A percentile compares a stretch with the other conserved stretches of the same genome.
Conservation (phyloP, 2,329 filamentous ascomycete genomes). For the Ceratocystis eucalypticola region DNA sequence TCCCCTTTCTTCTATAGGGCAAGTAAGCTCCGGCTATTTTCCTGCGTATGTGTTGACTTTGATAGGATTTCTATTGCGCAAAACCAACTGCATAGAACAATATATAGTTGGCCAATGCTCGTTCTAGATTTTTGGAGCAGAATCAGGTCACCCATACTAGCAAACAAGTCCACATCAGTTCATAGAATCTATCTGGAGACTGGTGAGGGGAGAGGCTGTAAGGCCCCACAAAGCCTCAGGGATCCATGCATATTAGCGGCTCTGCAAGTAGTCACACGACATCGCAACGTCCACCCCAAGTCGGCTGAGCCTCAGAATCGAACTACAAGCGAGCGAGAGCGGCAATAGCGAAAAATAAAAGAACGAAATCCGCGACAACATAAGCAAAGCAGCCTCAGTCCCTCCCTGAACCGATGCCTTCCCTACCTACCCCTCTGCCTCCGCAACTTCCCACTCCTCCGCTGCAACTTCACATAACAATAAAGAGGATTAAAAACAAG, state of each 20-base stretch:
- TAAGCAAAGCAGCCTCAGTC: neutral
- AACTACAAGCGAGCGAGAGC: too few species aligned
- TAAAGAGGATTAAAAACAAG: neutral
- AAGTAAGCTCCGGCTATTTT: neutral
- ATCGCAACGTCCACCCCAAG: too few species aligned
- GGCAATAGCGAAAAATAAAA: too few species aligned
- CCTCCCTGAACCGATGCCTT: neutral
- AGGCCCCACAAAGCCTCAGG: neutral
- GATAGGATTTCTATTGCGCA: neutral
- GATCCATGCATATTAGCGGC: neutral
- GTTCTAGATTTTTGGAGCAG: neutral
- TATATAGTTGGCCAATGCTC: constrained; percentile 1
- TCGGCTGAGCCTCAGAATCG: too few species aligned
- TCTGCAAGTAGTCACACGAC: too few species aligned
- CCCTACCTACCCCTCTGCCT: neutral
- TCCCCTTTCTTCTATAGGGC: neutral
- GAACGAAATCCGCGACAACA: too few species aligned
- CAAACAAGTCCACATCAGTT: neutral
- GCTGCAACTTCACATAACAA: neutral
- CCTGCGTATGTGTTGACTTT: neutral
- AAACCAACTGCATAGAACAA: neutral
- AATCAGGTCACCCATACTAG: neutral
- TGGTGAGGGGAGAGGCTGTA: neutral
- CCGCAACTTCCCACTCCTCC: neutral
- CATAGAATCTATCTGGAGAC: neutral